Evolutionary conservation across 108 stramenopile genomes (phyloP).

Genomic region (Nannochloropsis gaditana): DNA sequence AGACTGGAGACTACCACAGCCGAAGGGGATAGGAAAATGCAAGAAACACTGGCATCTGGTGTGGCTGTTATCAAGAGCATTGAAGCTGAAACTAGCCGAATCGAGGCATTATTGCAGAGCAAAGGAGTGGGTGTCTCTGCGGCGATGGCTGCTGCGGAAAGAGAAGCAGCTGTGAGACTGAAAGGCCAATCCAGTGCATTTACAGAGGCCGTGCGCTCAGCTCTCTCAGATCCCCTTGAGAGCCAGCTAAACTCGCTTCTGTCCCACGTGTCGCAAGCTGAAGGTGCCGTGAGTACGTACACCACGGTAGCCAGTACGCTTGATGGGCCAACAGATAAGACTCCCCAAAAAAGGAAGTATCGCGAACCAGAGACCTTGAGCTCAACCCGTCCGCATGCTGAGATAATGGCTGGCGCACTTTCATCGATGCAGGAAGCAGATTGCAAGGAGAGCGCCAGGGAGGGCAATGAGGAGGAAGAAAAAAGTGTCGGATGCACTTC

Average conservation of each 20-base stretch:
- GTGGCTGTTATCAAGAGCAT: constrained; percentile 4
- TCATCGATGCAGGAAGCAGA: too few species aligned
- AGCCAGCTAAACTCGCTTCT: background rate
- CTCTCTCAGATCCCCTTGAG: background rate
- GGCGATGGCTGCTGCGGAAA: background rate
- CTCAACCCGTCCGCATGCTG: background rate
- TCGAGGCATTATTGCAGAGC: constrained; percentile 1
- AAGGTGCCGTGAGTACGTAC: background rate
- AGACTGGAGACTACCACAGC: background rate
- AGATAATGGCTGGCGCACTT: background rate
- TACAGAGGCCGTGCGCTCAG: background rate
- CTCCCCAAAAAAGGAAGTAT: background rate
- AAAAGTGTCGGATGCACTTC: too few species aligned
- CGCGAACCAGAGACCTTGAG: background rate
- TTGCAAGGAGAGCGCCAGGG: too few species aligned
- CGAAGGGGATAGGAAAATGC: background rate
- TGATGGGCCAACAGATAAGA: background rate
- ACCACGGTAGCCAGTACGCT: background rate
- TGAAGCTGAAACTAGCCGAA: background rate
- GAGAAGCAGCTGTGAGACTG: background rate
- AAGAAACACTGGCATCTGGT: background rate
- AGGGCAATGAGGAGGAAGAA: too few species aligned
- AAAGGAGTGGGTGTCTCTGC: background rate
- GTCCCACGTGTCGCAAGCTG: background rate
- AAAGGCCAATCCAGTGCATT: background rate